Percentiles rank a stretch among this genome's conserved stretches.
phyloP scores from a whole-genome alignment of 345 rosid genomes.

The Pseudoturritis turrita region DNA sequence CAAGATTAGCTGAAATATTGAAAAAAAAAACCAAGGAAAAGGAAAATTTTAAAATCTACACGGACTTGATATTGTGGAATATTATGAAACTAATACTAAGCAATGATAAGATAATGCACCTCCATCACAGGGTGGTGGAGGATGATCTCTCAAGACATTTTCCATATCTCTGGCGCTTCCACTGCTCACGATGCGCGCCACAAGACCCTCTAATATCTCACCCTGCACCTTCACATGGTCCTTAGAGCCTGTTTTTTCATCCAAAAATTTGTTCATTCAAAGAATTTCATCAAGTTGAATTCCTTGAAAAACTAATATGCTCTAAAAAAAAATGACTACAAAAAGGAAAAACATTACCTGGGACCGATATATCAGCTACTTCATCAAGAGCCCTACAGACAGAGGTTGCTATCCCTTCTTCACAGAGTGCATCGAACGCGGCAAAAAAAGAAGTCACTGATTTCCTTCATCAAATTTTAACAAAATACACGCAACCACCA shows the following conservation, averaged over 20 bases:
- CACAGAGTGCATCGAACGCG: conserved; percentile 82
- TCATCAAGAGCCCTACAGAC: conserved; percentile 93
- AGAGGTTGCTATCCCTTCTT: conserved; percentile 90
- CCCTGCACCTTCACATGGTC: conserved; percentile 87
- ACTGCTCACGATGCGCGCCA: conserved; percentile 84
- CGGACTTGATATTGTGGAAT: not conserved
- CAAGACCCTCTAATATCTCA: conserved; percentile 98
- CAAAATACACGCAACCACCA: conserved; percentile 11
- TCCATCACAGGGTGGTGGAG: conserved; percentile 59
- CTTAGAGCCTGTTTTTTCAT: conserved; percentile 54
- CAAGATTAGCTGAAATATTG: conserved; percentile 53
- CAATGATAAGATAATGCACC: conserved; percentile 39
- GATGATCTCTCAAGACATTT: conserved; percentile 63
- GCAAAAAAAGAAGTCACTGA: conserved; percentile 78
- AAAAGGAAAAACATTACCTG: conserved; percentile 45
- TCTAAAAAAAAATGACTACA: not conserved
- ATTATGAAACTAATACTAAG: not conserved
- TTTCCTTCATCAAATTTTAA: conserved; percentile 53
- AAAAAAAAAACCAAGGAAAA: not conserved
- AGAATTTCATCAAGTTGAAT: not conserved
- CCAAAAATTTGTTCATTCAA: conserved; percentile 1
- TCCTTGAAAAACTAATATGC: not conserved
- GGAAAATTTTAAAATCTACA: not conserved
- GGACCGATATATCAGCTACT: conserved; percentile 86
- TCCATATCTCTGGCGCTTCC: conserved; percentile 76